phyloP scores from a whole-genome alignment of 495 filamentous ascomycete species.

The Amniculicola lignicola region DNA sequence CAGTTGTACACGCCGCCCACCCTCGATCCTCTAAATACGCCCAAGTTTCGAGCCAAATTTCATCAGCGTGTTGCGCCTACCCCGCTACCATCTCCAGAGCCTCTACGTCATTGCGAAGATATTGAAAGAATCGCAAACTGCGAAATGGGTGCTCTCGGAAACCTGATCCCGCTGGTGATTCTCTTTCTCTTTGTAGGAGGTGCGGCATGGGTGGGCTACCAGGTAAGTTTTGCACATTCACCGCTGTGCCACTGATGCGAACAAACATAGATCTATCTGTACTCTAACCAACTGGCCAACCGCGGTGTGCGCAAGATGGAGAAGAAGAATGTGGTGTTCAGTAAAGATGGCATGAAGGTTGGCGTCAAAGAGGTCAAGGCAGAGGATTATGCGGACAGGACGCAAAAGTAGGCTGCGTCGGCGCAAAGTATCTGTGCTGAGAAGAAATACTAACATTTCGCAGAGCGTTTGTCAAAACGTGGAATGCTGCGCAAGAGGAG shows the following conservation, averaged over 20 bases:
- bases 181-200: conserved; percentile 62
- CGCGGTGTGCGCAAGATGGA: conserved; percentile 73
- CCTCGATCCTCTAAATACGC: no score
- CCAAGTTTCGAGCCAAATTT: no score
- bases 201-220: conserved; percentile 65
- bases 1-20: no score
- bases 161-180: conserved; percentile 70
- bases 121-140: no score
- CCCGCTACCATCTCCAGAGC: no score
- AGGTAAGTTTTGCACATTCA: conserved; percentile 38
- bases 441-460: conserved; percentile 2
- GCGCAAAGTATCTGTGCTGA: background rate
- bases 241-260: background rate
- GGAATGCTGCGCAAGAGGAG: conserved; percentile 35
- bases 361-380: conserved; percentile 69
- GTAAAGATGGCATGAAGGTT: conserved; percentile 81
- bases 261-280: conserved; percentile 55
- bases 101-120: no score
- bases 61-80: no score
- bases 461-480: conserved; percentile 43
- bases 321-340: conserved; percentile 73
- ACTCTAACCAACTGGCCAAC: conserved; percentile 63
- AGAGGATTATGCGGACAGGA: conserved; percentile 78
- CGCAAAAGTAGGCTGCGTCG: conserved; percentile 55
- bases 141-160: conserved; percentile 42